Conservation (phyloP, 352 stramenopile species). For the Phytophthora uliginosa region DNA sequence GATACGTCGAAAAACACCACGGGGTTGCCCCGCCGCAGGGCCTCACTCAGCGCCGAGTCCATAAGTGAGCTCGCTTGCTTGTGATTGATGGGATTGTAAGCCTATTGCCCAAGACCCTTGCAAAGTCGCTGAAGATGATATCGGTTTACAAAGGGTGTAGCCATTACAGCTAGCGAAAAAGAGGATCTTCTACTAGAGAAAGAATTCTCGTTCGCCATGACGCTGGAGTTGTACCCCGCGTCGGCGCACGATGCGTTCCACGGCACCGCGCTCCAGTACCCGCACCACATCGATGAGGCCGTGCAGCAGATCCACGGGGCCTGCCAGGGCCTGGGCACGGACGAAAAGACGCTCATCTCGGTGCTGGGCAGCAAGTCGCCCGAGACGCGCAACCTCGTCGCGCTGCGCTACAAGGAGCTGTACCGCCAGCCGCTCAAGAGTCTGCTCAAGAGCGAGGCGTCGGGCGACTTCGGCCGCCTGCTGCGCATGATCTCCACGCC, state of each 20-base stretch:
- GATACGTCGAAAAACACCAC: conserved; percentile 98
- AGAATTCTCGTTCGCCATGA: conserved; percentile 10
- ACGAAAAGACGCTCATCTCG: conserved; percentile 78
- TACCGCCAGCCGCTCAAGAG: conserved; percentile 65
- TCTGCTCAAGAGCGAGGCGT: conserved; percentile 78
- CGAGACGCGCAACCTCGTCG: conserved; percentile 74
- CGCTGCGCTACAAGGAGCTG: conserved; percentile 76
- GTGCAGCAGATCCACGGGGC: conserved; percentile 78
- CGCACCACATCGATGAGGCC: conserved; percentile 64
- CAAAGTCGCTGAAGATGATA: conserved; percentile 6
- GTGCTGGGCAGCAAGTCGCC: conserved; percentile 79
- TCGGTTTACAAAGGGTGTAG: conserved; percentile 25
- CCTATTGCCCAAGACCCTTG: background rate
- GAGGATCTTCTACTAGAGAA: background rate
- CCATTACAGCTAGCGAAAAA: conserved; percentile 8
- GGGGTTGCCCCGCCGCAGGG: conserved; percentile 93
- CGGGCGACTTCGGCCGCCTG: conserved; percentile 75
- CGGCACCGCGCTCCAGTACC: conserved; percentile 49
- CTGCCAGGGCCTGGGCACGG: conserved; percentile 76
- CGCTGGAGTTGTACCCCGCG: conserved; percentile 69
- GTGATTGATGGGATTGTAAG: no score
- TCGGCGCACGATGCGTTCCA: conserved; percentile 71
- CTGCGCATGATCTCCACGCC: conserved; percentile 81
- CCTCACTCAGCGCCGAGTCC: conserved; percentile 92
- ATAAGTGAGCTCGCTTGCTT: conserved; percentile 34